A percentile compares a stretch with the other conserved stretches of the same genome.
Evolutionary conservation across 2,329 filamentous ascomycete species (phyloP).

Genomic region (Emmonsia crescens): DNA sequence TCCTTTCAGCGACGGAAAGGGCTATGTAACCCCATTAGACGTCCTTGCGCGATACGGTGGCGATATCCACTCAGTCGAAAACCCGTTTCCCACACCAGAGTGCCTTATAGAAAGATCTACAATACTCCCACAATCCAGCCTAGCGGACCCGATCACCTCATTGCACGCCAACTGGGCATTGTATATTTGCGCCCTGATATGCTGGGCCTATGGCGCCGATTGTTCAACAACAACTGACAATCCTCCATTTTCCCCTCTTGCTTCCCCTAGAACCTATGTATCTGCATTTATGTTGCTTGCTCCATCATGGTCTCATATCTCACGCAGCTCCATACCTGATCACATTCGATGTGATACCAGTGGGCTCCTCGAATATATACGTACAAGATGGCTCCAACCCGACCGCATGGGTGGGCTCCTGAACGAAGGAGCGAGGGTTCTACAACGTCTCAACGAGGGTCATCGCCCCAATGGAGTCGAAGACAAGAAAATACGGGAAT

Average conservation of each 20-base stretch:
- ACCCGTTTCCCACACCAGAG: background rate
- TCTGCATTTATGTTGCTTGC: conserved; percentile 14
- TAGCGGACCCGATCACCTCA: conserved; percentile 16
- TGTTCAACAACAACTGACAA: background rate
- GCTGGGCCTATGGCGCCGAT: conserved; percentile 24
- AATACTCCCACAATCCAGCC: background rate
- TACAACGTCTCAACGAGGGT: conserved; percentile 21
- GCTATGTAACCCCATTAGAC: background rate
- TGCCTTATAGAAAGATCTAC: background rate
- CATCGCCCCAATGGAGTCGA: conserved; percentile 4
- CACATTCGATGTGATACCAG: conserved; percentile 16
- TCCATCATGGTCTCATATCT: conserved; percentile 12
- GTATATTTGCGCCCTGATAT: conserved; percentile 25
- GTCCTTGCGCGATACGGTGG: background rate
- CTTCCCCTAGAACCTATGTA: conserved; percentile 14
- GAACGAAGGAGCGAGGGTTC: conserved; percentile 24
- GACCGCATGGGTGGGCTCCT: conserved; percentile 23
- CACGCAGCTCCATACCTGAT: conserved; percentile 11
- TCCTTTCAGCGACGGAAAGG: background rate
- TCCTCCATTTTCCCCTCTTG: background rate
- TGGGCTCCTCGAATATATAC: conserved; percentile 22
- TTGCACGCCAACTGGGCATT: conserved; percentile 25
- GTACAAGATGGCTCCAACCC: conserved; percentile 17
- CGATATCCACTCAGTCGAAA: background rate
- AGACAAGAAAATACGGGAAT: conserved; percentile 19